These are phyloP conservation scores for Kodamaea fukazawae DNA, from an alignment of 805 yeast species.

Conservation along the genomic window DNA sequence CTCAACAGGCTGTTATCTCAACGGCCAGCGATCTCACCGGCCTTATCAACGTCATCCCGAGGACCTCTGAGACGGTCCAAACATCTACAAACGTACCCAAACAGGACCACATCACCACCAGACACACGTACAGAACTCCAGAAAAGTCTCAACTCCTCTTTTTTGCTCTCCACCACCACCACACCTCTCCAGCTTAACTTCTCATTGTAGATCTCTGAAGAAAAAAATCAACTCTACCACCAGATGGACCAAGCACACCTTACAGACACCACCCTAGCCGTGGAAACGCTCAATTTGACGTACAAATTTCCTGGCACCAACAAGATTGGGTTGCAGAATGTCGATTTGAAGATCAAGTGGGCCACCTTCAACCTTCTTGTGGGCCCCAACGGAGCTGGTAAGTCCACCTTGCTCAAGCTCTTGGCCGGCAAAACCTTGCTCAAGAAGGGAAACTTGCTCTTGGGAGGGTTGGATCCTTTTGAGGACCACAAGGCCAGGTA, in stretches of 20 bases:
- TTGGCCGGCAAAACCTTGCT: conserved; percentile 91
- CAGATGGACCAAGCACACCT: conserved; percentile 5
- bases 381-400: conserved; percentile 98
- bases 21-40: too few relatives aligned
- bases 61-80: too few relatives aligned
- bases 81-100: too few relatives aligned
- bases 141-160: too few relatives aligned
- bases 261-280: conserved; percentile 34
- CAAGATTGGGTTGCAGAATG: conserved; percentile 64
- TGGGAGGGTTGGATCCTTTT: conserved; percentile 91
- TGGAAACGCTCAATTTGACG: conserved; percentile 60
- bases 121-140: too few relatives aligned
- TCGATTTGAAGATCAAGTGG: conserved; percentile 61
- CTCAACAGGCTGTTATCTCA: too few relatives aligned
- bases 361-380: conserved; percentile 74
- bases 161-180: too few relatives aligned
- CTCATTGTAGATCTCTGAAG: not conserved
- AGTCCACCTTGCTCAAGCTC: conserved; percentile 79
- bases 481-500: conserved; percentile 50
- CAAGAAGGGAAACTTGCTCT: conserved; percentile 60
- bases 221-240: not conserved
- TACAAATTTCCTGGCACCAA: conserved; percentile 63
- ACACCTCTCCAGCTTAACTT: not conserved
- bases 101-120: too few relatives aligned
- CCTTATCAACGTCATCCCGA: too few relatives aligned